Conservation (phyloP, 345 rosid genomes). For the Excoecaria cochinchinensis region DNA sequence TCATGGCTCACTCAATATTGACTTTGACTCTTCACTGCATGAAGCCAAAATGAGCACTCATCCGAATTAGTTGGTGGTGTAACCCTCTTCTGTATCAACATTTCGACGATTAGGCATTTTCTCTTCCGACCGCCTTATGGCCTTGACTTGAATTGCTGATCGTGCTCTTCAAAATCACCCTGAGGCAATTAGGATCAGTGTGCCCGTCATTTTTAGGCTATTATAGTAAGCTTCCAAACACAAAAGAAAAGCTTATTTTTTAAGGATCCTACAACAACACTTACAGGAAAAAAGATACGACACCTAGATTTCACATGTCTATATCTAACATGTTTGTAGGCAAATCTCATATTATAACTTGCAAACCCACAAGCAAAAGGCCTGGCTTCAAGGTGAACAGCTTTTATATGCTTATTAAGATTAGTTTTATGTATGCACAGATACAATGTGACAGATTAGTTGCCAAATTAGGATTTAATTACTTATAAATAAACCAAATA, state of each 20-base stretch:
- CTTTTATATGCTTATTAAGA: constrained; percentile 60
- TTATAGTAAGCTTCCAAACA: neutral
- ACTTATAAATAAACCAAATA: neutral
- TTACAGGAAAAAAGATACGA: constrained; percentile 58
- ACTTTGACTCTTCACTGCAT: too few relatives aligned
- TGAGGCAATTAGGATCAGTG: constrained; percentile 19
- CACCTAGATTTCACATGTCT: constrained; percentile 60
- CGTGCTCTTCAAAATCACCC: constrained; percentile 77
- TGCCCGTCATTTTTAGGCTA: neutral
- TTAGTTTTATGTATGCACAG: constrained; percentile 56
- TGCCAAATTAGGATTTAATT: neutral
- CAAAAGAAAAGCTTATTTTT: neutral
- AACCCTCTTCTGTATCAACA: too few relatives aligned
- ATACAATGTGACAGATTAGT: neutral
- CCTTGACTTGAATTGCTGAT: constrained; percentile 58
- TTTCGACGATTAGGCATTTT: too few relatives aligned
- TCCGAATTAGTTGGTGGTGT: too few relatives aligned
- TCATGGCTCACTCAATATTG: too few relatives aligned
- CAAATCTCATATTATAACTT: constrained; percentile 66
- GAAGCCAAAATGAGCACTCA: too few relatives aligned
- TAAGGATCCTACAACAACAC: constrained; percentile 15
- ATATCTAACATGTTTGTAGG: constrained; percentile 79
- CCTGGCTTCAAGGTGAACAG: constrained; percentile 56
- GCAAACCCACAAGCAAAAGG: constrained; percentile 57
- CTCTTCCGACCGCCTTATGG: constrained; percentile 85